Conservation (phyloP, 208 protist genomes). For the Lotmaria passim region DNA sequence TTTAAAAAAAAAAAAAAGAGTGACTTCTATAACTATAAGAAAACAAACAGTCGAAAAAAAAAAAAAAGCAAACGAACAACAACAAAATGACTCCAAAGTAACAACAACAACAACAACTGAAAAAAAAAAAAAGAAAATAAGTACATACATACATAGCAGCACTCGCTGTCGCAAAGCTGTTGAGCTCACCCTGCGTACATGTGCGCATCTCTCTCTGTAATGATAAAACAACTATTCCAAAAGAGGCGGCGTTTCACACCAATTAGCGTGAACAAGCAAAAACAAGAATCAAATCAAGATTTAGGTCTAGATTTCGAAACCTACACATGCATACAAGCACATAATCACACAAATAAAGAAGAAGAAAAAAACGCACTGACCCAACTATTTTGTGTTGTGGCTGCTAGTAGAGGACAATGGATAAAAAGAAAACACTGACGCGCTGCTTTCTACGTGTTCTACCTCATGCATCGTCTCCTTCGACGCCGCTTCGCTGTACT, state of each 20-base stretch:
- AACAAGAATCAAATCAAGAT: not conserved
- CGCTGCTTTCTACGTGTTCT: no score
- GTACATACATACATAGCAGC: not conserved
- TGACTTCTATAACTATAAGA: not conserved
- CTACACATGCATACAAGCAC: not conserved
- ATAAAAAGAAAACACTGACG: not conserved
- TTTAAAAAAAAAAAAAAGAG: no score
- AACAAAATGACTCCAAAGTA: not conserved
- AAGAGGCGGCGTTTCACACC: no score
- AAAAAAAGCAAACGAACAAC: not conserved
- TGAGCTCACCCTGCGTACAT: no score
- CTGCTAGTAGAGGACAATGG: not conserved
- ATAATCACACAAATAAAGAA: not conserved
- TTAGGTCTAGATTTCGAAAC: no score
- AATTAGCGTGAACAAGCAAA: not conserved
- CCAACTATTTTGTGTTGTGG: not conserved
- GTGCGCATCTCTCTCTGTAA: no score
- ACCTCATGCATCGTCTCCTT: no score
- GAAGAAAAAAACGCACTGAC: no score
- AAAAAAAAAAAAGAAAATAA: not conserved
- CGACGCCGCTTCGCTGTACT: no score
- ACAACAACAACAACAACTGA: not conserved
- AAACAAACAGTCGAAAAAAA: not conserved
- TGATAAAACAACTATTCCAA: no score
- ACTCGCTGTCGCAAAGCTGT: no score